These are phyloP conservation scores for Tausonia pullulans DNA, from an alignment of 1,284 basidiomycete genomes.

Conservation along the genomic window DNA sequence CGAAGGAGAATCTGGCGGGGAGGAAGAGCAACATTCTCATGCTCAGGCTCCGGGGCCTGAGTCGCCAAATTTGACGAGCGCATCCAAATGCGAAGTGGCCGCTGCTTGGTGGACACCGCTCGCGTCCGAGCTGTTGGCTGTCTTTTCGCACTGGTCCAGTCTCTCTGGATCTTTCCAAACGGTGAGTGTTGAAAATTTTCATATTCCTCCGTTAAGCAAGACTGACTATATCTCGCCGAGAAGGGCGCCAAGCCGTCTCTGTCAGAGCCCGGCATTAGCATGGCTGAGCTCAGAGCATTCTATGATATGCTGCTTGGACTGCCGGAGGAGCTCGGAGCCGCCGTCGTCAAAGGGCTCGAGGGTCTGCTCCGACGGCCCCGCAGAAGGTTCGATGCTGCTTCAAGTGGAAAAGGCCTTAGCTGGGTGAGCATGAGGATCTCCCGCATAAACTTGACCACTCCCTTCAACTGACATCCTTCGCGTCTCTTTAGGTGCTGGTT, in stretches of 20 bases:
- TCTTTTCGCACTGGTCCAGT: slow-evolving; percentile 8
- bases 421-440: slow-evolving; percentile 3
- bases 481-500: not conserved
- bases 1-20: slow-evolving; percentile 10
- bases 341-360: slow-evolving; percentile 10
- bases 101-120: slow-evolving; percentile 1
- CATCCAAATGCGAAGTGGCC: not conserved
- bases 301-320: slow-evolving; percentile 3
- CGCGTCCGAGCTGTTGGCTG: slow-evolving; percentile 1
- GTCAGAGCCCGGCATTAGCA: slow-evolving; percentile 6
- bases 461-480: not conserved
- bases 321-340: slow-evolving; percentile 2
- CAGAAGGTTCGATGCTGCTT: slow-evolving; percentile 7
- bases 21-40: not conserved
- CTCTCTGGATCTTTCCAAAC: slow-evolving; percentile 3
- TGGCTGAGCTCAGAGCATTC: slow-evolving; percentile 5
- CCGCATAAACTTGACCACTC: no score
- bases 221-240: not conserved
- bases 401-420: not conserved
- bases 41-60: not conserved
- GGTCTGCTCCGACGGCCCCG: slow-evolving; percentile 7
- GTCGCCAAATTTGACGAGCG: not conserved
- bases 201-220: no score
- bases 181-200: not conserved
- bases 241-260: not conserved